These are phyloP conservation scores for Penstemon newberryi DNA, from an alignment of 257 asterid species.

Conservation along the genomic window DNA sequence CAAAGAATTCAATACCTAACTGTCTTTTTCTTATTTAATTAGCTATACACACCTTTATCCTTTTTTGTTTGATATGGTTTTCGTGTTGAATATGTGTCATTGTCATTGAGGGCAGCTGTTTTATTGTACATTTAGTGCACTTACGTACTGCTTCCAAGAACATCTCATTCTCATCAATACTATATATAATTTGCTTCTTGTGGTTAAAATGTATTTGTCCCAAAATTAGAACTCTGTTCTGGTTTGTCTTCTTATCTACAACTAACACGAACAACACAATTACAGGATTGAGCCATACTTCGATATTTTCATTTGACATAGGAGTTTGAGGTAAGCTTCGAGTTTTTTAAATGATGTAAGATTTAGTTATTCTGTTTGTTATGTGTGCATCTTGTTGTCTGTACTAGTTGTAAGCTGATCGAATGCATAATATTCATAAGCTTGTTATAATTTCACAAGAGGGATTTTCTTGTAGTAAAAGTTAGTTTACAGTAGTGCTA, in stretches of 20 bases:
- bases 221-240: conserved; percentile 13
- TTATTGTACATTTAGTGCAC: conserved; percentile 12
- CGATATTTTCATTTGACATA: neutral
- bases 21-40: too few relatives aligned
- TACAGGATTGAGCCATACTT: neutral
- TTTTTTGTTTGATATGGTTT: neutral
- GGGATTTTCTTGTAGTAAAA: too few relatives aligned
- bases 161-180: conserved; percentile 21
- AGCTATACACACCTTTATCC: too few relatives aligned
- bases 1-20: too few relatives aligned
- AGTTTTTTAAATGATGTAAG: neutral
- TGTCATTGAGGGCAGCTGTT: conserved; percentile 41
- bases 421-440: too few relatives aligned
- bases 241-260: neutral
- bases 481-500: too few relatives aligned
- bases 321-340: conserved; percentile 28
- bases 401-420: too few relatives aligned
- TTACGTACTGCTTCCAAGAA: conserved; percentile 24
- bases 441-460: too few relatives aligned
- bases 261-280: neutral
- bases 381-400: neutral
- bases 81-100: conserved; percentile 27
- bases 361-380: neutral
- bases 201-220: neutral
- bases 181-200: conserved; percentile 16